Base-by-base conservation (phyloP, 306 rosid genomes). In the Astragalus membranaceus region DNA sequence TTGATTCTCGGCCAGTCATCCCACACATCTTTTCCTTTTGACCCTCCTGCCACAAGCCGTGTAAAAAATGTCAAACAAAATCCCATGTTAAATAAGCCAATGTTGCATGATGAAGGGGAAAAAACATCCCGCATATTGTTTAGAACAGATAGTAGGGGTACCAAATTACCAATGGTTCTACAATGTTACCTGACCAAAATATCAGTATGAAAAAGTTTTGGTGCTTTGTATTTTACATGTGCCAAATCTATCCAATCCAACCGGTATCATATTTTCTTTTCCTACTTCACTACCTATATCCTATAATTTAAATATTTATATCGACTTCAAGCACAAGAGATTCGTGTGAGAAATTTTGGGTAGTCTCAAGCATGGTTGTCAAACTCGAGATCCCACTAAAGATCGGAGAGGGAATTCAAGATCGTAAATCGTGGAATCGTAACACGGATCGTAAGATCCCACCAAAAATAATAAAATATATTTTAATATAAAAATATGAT, bases 1-100 rank as follows among this genome's bases (percentile, higher is more conserved):
- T 87, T 81, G 96, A 85, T 83, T 85, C 98, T 72, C 73, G 84
- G 43, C 97, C 92, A 48, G 92, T 84, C 98, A 94, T 90, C 67
- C 86, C 88, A 89, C 85, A 81, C 35, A 79, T 58, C 75, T 73
- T 87, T 70, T 83, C 90, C 78, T 79, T 78, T 72, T 70, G 86
- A 70, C 88, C 86, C 75, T 70, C 96, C 97, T 93, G 89, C 67
- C 75, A 86, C 61, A 80, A 72, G 58, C 39, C 80, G 69, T 43
- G 75, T 14, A 46, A 84, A 77, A 53, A 64, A 62, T 5, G 74
- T 60, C 63, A 76, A 32, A 50, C 16, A 41, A 68, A 51, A 73
- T 12, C 69, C 46, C 29, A 39, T 23, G 35, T 35, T 60, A 52
- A 7, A 29, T 32, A 17, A 76, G 33, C 50, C 54, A 12, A 70